phyloP scores from a whole-genome alignment of 495 filamentous ascomycete species.

The Friedmanniomyces simplex region DNA sequence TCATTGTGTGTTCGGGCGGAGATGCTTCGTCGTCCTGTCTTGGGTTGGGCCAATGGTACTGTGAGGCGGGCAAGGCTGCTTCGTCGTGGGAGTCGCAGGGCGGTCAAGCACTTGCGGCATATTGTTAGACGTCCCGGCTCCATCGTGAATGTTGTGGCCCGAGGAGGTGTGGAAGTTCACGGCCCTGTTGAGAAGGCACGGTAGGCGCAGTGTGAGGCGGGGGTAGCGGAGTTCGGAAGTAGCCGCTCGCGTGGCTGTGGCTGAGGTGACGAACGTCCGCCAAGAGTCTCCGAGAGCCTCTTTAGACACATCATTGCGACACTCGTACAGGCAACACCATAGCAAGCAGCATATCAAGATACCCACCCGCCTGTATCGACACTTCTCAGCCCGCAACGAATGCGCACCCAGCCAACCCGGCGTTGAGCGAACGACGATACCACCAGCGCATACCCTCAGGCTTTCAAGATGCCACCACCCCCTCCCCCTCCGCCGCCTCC shows the following conservation, averaged over 20 bases:
- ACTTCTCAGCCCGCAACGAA: not conserved
- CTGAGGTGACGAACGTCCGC: not conserved
- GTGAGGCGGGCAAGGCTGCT: not conserved
- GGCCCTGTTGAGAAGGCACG: not conserved
- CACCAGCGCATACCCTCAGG: not conserved
- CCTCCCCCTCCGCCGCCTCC: conserved; percentile 58
- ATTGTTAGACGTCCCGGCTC: not conserved
- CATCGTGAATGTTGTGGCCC: not conserved
- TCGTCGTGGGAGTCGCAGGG: not conserved
- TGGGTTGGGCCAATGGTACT: not conserved
- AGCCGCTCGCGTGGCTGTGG: not conserved
- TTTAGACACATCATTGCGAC: not conserved
- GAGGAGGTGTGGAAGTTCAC: not conserved
- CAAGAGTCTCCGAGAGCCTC: no score
- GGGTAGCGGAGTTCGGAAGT: no score
- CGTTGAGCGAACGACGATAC: not conserved
- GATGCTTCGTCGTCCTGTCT: not conserved
- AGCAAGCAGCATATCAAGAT: not conserved
- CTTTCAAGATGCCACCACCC: conserved; percentile 34
- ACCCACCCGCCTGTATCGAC: no score
- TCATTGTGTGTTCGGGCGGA: conserved; percentile 6
- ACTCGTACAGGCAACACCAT: not conserved
- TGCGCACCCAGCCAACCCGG: not conserved
- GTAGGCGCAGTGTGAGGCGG: no score
- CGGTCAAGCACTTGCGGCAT: conserved; percentile 9